Evolutionary conservation across 2,329 filamentous ascomycete species (phyloP).

Genomic region (Aspergillus novofumigatus): DNA sequence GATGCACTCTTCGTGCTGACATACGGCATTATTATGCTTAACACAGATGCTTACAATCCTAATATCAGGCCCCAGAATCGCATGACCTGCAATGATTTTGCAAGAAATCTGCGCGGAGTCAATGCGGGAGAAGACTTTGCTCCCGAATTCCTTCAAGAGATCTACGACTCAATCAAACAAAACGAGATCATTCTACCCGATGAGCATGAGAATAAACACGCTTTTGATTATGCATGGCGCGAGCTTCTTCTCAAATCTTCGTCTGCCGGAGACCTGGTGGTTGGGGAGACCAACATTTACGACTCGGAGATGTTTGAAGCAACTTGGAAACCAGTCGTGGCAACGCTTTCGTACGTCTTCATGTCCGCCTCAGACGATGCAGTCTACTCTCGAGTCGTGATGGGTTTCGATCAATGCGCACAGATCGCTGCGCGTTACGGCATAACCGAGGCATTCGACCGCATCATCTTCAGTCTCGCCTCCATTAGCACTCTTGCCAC

Average conservation of each 20-base stretch:
- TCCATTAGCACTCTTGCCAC: constrained; percentile 85
- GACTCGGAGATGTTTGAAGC: constrained; percentile 97
- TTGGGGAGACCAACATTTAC: constrained; percentile 89
- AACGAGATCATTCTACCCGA: constrained; percentile 96
- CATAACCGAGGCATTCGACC: constrained; percentile 81
- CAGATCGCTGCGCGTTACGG: constrained; percentile 83
- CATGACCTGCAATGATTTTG: constrained; percentile 81
- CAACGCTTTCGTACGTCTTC: constrained; percentile 95
- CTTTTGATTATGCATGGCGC: constrained; percentile 97
- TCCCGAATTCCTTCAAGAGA: constrained; percentile 74
- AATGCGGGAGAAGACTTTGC: constrained; percentile 84
- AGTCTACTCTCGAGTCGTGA: constrained; percentile 88
- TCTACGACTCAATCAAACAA: constrained; percentile 85
- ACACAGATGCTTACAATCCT: constrained; percentile 94
- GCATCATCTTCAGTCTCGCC: constrained; percentile 84
- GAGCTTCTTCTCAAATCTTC: constrained; percentile 84
- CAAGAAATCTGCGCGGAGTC: constrained; percentile 82
- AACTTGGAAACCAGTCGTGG: constrained; percentile 92
- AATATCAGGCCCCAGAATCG: constrained; percentile 72
- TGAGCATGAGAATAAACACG: constrained; percentile 94
- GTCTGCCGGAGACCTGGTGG: constrained; percentile 65
- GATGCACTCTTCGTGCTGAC: constrained; percentile 87
- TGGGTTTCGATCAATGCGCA: constrained; percentile 93
- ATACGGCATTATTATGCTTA: constrained; percentile 96
- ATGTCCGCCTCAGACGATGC: constrained; percentile 97